phyloP scores from a whole-genome alignment of 176 grass and related monocot species.

The Thalia dealbata region DNA sequence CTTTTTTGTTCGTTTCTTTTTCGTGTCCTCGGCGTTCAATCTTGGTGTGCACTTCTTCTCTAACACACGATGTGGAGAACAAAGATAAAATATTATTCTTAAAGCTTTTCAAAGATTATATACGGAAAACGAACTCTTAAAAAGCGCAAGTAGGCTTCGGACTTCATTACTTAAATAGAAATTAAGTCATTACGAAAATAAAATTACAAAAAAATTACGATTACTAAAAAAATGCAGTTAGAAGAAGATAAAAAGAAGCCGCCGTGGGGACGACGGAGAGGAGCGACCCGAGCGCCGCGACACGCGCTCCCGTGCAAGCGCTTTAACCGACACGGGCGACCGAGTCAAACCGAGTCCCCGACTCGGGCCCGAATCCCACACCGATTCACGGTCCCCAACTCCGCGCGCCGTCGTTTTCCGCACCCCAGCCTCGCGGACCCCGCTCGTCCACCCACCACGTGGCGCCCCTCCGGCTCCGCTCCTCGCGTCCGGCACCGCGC shows the following conservation, averaged over 20 bases:
- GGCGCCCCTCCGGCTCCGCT: background rate
- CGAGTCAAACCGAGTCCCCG: background rate
- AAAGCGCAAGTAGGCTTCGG: no score
- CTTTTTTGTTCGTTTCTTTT: background rate
- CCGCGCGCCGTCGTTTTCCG: background rate
- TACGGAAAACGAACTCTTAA: no score
- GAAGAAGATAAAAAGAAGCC: background rate
- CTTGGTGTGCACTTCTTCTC: no score
- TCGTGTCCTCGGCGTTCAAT: no score
- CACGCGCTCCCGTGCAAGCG: slow-evolving; percentile 13
- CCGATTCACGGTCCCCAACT: background rate
- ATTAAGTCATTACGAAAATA: no score
- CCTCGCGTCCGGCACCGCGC: background rate
- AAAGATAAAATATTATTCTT: no score
- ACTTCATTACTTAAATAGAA: no score
- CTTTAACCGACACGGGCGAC: slow-evolving; percentile 27
- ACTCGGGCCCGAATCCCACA: slow-evolving; percentile 4
- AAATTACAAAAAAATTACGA: no score
- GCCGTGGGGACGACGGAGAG: slow-evolving; percentile 24
- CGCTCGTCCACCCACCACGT: background rate
- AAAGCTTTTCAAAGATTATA: no score
- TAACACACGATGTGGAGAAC: no score
- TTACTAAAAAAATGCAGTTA: no score
- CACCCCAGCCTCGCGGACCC: background rate
- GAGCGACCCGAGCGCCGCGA: slow-evolving; percentile 16